phyloP scores from a whole-genome alignment of 495 filamentous ascomycete species.

The Penicillium ochrochloron region DNA sequence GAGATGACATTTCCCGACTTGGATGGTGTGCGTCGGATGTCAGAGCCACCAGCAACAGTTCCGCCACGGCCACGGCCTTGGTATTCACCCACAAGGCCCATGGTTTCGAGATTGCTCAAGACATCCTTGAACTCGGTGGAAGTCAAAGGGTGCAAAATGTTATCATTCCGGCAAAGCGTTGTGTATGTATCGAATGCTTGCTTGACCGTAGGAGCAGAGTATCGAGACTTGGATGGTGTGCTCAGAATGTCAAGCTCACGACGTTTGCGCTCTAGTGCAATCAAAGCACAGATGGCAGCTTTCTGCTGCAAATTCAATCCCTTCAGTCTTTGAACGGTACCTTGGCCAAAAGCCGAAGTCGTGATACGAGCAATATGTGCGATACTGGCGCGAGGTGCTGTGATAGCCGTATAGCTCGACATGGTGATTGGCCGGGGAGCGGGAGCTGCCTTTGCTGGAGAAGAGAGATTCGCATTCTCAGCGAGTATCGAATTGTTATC shows the following conservation, averaged over 20 bases:
- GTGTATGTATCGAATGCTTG: constrained; percentile 79
- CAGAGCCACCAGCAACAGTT: constrained; percentile 53
- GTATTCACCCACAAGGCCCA: constrained; percentile 74
- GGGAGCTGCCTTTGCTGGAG: constrained; percentile 47
- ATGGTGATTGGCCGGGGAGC: constrained; percentile 45
- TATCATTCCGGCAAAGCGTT: constrained; percentile 77
- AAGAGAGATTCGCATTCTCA: constrained; percentile 73
- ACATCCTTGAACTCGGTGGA: constrained; percentile 93
- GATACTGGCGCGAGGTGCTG: constrained; percentile 88
- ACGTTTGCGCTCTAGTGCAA: constrained; percentile 72
- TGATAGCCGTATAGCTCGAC: constrained; percentile 63
- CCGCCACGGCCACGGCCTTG: constrained; percentile 74
- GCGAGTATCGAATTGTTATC: constrained; percentile 61
- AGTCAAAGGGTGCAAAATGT: constrained; percentile 82
- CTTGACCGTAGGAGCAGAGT: constrained; percentile 72
- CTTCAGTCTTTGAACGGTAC: constrained; percentile 78
- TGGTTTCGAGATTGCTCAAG: constrained; percentile 82
- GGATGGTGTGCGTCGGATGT: constrained; percentile 59
- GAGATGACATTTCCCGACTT: constrained; percentile 55
- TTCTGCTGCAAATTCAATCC: constrained; percentile 95
- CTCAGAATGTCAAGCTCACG: constrained; percentile 44
- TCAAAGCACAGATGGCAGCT: constrained; percentile 84
- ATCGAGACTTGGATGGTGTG: constrained; percentile 62
- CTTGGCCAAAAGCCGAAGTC: constrained; percentile 82
- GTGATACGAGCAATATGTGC: constrained; percentile 89